Base-by-base conservation (phyloP, 768 basidiomycete species). In the Xerocomellus dryophilus region DNA sequence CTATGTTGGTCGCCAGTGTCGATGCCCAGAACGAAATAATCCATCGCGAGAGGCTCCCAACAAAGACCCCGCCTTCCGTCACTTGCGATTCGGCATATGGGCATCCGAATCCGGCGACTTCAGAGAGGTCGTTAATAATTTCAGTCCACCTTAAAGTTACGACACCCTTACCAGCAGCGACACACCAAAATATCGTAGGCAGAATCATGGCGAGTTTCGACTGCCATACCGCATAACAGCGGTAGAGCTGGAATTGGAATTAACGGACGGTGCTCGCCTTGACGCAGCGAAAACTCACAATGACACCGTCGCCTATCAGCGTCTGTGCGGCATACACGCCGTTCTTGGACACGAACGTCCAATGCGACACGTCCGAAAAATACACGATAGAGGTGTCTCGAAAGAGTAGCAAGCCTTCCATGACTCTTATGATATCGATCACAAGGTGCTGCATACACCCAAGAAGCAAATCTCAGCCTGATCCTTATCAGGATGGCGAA, bases 211-310 rank as follows among this genome's bases (percentile, higher is more conserved):
- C 21, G 2, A 44, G 53, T 8, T 61, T 49, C 7, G 61, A 65
- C 23, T 66, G 70, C 72, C 72, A 74, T 21, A 68, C 70, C 17
- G 64, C 61, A 31, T 72, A 73, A 40, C 61, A 65, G 2, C 68
- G 60, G 38, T 65, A 70, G 17, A 68, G 61, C 68, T 70, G 7
- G 9, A 34, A 41, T 4, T 43, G 4, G 0, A 5, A 10, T 66
- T 21, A 61, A 42, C 14, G 17, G 7, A 42, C n/a, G 23, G 15
- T 8, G 5, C 34, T 38, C 40, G 5, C 18, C 17, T 9, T 4
- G 20, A 57, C 14, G 5, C n/a, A 41, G 17, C 11, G 4, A 18
- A 34, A 38, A 52, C 63, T 9, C 38, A 72, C 71, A 15, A 72
- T 43, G 3, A 72, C 64, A 3, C 61, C 58, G 21, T 72, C 69